Conservation (phyloP, 2,329 filamentous ascomycete species). For the Cladophialophora yegresii region DNA sequence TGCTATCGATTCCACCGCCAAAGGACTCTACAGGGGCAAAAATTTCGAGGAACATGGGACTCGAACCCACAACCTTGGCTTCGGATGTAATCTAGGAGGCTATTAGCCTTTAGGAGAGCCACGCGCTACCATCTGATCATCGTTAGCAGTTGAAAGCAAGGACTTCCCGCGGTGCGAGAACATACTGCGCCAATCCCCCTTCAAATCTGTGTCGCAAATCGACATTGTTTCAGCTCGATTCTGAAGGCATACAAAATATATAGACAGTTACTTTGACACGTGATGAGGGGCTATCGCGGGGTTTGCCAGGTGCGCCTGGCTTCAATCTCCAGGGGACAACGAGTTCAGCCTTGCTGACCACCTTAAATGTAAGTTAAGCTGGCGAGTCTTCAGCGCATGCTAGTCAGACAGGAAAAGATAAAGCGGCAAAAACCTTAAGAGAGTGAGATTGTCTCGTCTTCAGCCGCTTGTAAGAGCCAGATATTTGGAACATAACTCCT, state of each 20-base stretch:
- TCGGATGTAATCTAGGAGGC: conserved; percentile 5
- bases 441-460: too few species aligned
- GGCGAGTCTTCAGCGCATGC: background rate
- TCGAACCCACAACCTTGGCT: conserved; percentile 39
- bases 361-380: background rate
- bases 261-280: background rate
- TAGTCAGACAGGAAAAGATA: background rate
- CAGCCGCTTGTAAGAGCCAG: background rate
- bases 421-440: background rate
- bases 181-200: background rate
- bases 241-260: background rate
- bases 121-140: conserved; percentile 37
- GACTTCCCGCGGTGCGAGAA: background rate
- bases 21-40: background rate
- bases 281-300: background rate
- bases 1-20: too few species aligned
- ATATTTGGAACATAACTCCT: background rate
- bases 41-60: conserved; percentile 35
- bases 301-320: background rate
- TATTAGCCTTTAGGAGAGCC: conserved; percentile 34
- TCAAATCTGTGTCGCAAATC: conserved; percentile 20
- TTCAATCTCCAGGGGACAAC: background rate
- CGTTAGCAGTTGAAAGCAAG: background rate
- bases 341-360: background rate
- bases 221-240: conserved; percentile 16